phyloP scores from a whole-genome alignment of 1,139 yeast genomes.

The Sugiyamaella japonica region DNA sequence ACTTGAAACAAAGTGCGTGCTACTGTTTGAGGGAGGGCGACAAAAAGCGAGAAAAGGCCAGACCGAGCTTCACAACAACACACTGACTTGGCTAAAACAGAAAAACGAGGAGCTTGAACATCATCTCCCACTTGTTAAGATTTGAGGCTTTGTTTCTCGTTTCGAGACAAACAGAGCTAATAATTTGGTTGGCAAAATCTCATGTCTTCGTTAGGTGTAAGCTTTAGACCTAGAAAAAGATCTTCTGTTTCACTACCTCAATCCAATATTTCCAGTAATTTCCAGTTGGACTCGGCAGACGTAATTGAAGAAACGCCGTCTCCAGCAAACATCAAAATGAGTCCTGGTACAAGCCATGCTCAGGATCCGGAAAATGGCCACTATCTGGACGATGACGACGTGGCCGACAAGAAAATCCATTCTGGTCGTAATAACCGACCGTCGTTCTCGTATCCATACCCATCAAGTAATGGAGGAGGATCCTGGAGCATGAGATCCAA shows the following conservation, averaged over 20 bases:
- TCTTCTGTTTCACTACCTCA: slow-evolving; percentile 17
- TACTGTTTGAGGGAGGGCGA: background rate
- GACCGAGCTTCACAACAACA: no score
- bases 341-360: background rate
- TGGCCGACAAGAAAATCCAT: slow-evolving; percentile 5
- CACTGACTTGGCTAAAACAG: no score
- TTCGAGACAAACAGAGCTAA: no score
- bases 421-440: background rate
- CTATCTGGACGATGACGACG: slow-evolving; percentile 5
- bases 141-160: no score
- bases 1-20: no score
- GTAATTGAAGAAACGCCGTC: background rate
- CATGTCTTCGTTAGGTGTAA: slow-evolving; percentile 13
- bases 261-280: background rate
- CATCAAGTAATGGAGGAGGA: slow-evolving; percentile 6
- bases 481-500: slow-evolving; percentile 11
- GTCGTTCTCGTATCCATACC: slow-evolving; percentile 9
- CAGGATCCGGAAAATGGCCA: slow-evolving; percentile 9
- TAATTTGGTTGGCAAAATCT: no score
- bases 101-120: no score
- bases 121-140: no score
- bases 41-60: no score
- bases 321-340: background rate
- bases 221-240: slow-evolving; percentile 17
- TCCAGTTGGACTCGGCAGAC: background rate